Conservation (phyloP, 106 monocot genomes). For the Allium fistulosum region DNA sequence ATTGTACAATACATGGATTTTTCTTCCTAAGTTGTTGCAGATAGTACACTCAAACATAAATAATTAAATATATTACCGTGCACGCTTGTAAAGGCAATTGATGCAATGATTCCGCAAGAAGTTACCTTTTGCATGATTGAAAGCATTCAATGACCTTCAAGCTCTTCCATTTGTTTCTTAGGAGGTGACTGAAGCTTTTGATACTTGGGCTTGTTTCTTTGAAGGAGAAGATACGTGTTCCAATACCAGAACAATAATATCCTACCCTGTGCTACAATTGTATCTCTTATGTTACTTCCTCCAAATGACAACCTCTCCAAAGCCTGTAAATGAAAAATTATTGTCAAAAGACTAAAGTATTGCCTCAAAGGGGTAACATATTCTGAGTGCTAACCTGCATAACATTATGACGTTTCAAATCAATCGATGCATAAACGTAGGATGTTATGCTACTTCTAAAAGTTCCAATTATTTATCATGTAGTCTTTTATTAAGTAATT, state of each 20-base stretch:
- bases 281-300: constrained; percentile 53
- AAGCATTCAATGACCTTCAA: background rate
- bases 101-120: too few species aligned
- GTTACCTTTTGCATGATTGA: constrained; percentile 2
- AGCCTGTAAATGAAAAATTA: constrained; percentile 31
- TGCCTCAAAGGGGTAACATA: background rate
- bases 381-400: too few species aligned
- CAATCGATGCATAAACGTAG: too few species aligned
- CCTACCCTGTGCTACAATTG: constrained; percentile 71
- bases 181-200: constrained; percentile 55
- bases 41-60: too few species aligned
- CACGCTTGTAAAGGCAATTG: too few species aligned
- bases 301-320: constrained; percentile 94
- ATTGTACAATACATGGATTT: too few species aligned
- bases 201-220: constrained; percentile 87
- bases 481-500: too few species aligned
- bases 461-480: too few species aligned
- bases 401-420: too few species aligned
- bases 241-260: constrained; percentile 99
- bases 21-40: too few species aligned
- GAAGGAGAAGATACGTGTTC: constrained; percentile 82
- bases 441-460: too few species aligned
- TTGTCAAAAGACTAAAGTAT: background rate
- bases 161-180: background rate
- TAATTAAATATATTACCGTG: too few species aligned